Conservation (phyloP, 208 protist genomes). For the Trypanosoma mega region DNA sequence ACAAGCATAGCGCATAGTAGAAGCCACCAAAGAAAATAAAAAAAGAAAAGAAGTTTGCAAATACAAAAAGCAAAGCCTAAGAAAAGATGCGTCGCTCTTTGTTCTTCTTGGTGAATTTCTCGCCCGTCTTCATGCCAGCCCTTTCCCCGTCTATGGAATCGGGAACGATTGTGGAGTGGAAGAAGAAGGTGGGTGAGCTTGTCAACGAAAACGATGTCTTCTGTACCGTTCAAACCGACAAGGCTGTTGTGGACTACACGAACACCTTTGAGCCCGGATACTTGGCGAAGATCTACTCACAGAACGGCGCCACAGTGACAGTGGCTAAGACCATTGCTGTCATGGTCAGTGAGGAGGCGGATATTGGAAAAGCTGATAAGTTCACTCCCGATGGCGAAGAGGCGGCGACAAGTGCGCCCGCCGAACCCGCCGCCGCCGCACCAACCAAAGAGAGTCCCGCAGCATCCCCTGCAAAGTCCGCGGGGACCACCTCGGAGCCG, state of each 20-base stretch:
- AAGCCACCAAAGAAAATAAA: too few relatives aligned
- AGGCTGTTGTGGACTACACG: constrained; percentile 97
- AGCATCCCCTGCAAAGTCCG: constrained; percentile 24
- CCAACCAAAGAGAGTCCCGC: constrained; percentile 29
- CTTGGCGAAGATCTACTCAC: constrained; percentile 94
- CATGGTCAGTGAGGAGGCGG: constrained; percentile 77
- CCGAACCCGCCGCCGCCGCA: constrained; percentile 9
- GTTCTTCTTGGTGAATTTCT: constrained; percentile 68
- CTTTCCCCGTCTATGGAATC: constrained; percentile 89
- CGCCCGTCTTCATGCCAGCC: constrained; percentile 85
- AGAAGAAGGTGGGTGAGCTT: constrained; percentile 91
- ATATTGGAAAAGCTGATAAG: constrained; percentile 69
- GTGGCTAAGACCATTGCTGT: constrained; percentile 88
- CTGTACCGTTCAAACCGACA: constrained; percentile 96
- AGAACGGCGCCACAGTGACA: constrained; percentile 66
- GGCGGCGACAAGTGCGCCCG: too few relatives aligned
- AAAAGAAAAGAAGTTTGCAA: constrained; percentile 3
- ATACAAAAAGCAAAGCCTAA: constrained; percentile 7
- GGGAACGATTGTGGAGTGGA: constrained; percentile 87
- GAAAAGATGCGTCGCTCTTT: constrained; percentile 75
- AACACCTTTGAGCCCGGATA: constrained; percentile 93
- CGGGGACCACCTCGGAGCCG: constrained; percentile 10
- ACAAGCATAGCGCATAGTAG: too few relatives aligned
- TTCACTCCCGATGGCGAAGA: constrained; percentile 43
- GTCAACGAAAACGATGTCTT: constrained; percentile 94